Evolutionary conservation across 2,329 filamentous ascomycete genomes (phyloP).

Genomic region (Aspergillus sp.): DNA sequence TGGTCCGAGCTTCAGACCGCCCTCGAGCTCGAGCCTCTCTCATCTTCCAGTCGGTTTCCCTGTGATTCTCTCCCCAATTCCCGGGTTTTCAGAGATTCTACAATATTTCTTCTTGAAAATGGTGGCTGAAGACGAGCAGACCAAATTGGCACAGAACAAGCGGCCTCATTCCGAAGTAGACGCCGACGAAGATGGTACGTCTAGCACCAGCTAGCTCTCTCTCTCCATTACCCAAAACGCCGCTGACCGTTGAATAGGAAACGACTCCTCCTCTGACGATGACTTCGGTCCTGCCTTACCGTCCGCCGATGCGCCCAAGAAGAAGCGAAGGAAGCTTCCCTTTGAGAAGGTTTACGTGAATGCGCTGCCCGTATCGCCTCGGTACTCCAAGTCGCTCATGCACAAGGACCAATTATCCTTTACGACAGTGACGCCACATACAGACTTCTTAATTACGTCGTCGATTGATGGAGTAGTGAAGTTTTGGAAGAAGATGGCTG

Average conservation of each 20-base stretch:
- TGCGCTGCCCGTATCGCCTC: slow-evolving; percentile 74
- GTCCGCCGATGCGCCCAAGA: slow-evolving; percentile 74
- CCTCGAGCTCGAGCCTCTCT: background rate
- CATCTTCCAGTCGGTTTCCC: background rate
- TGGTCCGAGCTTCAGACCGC: slow-evolving; percentile 29
- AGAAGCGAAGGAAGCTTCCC: slow-evolving; percentile 85
- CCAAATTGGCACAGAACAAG: slow-evolving; percentile 45
- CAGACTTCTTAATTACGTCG: slow-evolving; percentile 92
- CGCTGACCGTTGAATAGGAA: slow-evolving; percentile 22
- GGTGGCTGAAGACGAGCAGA: slow-evolving; percentile 27
- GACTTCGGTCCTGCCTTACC: slow-evolving; percentile 93
- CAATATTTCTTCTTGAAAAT: slow-evolving; percentile 20
- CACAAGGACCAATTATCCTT: slow-evolving; percentile 94
- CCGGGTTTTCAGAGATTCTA: background rate
- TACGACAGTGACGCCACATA: slow-evolving; percentile 81
- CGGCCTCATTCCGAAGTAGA: slow-evolving; percentile 59
- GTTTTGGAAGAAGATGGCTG: slow-evolving; percentile 95
- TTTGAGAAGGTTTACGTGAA: slow-evolving; percentile 95
- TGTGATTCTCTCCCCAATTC: slow-evolving; percentile 5
- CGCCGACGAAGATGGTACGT: slow-evolving; percentile 44
- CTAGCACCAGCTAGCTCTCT: background rate
- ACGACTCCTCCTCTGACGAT: slow-evolving; percentile 63
- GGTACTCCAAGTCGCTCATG: slow-evolving; percentile 97
- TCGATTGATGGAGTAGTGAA: slow-evolving; percentile 96
- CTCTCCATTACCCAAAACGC: background rate